phyloP scores from a whole-genome alignment of 2,329 filamentous ascomycete species.

The Pleurostoma richardsiae region DNA sequence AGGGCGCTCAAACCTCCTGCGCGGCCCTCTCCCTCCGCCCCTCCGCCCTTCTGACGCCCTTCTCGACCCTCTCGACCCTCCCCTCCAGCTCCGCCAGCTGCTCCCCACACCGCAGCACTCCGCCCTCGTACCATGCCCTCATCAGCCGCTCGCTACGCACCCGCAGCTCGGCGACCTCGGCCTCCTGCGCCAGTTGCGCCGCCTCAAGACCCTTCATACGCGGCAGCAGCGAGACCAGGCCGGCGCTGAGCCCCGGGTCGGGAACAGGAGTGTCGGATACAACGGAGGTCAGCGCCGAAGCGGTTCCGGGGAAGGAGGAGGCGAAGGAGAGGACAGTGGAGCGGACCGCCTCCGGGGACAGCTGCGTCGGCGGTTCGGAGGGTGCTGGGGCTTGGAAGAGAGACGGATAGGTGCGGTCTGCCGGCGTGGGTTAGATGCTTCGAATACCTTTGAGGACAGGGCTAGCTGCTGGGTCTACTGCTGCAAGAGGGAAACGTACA shows the following conservation, averaged over 20 bases:
- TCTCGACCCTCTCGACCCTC: slow-evolving; percentile 61
- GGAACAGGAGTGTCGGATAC: slow-evolving; percentile 49
- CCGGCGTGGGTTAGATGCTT: slow-evolving; percentile 3
- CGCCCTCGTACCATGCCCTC: slow-evolving; percentile 69
- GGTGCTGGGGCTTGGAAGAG: slow-evolving; percentile 46
- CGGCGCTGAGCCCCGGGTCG: slow-evolving; percentile 47
- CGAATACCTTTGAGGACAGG: background rate
- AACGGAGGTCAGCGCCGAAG: slow-evolving; percentile 53
- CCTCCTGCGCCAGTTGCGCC: slow-evolving; percentile 56
- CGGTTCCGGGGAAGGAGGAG: slow-evolving; percentile 47
- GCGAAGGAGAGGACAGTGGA: slow-evolving; percentile 53
- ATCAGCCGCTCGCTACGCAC: slow-evolving; percentile 58
- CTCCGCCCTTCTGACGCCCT: slow-evolving; percentile 59
- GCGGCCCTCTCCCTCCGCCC: slow-evolving; percentile 42
- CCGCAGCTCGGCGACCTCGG: slow-evolving; percentile 59
- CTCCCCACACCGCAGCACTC: slow-evolving; percentile 62
- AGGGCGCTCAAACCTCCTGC: slow-evolving; percentile 27
- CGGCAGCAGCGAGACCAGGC: slow-evolving; percentile 52
- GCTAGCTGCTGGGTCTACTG: background rate
- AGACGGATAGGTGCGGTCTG: slow-evolving; percentile 49
- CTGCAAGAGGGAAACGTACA: slow-evolving; percentile 34
- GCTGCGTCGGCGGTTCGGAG: slow-evolving; percentile 43
- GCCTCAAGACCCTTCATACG: slow-evolving; percentile 58
- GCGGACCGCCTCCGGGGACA: slow-evolving; percentile 45
- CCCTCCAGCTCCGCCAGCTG: slow-evolving; percentile 69